Base-by-base conservation (phyloP, 768 basidiomycete genomes). In the Paxillus involutus region DNA sequence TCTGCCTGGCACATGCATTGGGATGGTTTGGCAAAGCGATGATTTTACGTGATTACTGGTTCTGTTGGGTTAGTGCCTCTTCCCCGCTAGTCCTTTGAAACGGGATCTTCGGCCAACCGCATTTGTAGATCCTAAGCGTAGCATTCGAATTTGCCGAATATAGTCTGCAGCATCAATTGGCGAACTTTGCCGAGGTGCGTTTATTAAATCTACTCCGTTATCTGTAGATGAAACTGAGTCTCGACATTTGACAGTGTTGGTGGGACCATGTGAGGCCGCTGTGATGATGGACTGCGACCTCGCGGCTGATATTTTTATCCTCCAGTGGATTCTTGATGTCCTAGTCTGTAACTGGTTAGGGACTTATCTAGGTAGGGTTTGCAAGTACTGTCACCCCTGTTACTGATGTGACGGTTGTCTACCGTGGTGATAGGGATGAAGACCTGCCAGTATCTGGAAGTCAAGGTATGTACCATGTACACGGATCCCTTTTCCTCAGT, bases 1-100 rank as follows among this genome's bases (percentile, higher is more conserved):
- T 94, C 67, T 93, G 91, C 63, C 60, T 94, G 16, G 91, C 91
- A 29, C 91, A 94, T 67, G 74, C 90, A 37, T 67, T 94, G 45
- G 91, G 91, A 6, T 94, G 91, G 91, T 94, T 91, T 67, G 91
- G 91, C 41, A 94, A 94, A 70, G 91, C 92, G 4, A 80, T 94
- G 79, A 87, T 94, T 60, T 70, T 94, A 64, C 83, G 92, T 21
- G 92, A 94, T 64, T 94, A 94, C 64, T 94, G 91, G 91, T 94
- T 93, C 65, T 94, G 92, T 64, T 94, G 92, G 91, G 91, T 91
- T 63, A 54, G 75, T 70, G 36, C 24, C 4, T 42, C 44, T 47
- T 53, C 39, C 41, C 49, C 45, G 30, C 21, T 10, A n/a, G n/a
- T 56, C 44, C 37, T 48, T 52, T 43, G 40, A 13, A 33, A 52